phyloP scores from a whole-genome alignment of 352 stramenopile species.

The Ophiocytium majus region DNA sequence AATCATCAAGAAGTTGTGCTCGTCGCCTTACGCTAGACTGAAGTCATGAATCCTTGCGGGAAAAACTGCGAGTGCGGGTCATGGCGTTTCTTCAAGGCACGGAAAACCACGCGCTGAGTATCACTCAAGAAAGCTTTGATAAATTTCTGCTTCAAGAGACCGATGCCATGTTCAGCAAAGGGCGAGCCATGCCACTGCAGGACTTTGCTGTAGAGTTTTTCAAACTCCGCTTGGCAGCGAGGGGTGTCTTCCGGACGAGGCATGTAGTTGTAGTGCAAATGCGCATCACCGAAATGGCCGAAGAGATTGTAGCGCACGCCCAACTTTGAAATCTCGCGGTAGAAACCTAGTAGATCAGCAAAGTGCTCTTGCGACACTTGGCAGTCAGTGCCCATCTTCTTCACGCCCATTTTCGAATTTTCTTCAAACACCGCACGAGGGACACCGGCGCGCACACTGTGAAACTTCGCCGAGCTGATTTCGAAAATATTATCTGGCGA shows the following conservation, averaged over 20 bases:
- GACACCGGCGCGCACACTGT: neutral
- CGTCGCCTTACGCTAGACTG: neutral
- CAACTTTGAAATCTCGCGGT: neutral
- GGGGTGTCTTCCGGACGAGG: neutral
- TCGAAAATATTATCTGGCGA: conserved; percentile 8
- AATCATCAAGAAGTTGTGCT: neutral
- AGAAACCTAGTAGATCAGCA: neutral
- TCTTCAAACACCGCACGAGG: neutral
- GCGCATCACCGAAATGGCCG: neutral
- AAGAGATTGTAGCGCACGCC: neutral
- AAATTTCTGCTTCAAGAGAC: neutral
- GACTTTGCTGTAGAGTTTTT: neutral
- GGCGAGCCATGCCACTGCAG: neutral
- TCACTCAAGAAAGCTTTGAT: neutral
- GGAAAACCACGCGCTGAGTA: neutral
- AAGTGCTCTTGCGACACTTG: neutral
- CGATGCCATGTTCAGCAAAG: conserved; percentile 4
- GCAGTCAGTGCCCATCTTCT: neutral
- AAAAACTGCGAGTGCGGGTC: conserved; percentile 4
- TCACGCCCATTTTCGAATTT: neutral
- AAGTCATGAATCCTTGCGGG: conserved; percentile 7
- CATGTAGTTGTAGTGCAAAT: conserved; percentile 1
- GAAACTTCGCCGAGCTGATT: neutral
- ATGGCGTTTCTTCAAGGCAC: neutral
- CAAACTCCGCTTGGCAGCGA: neutral